phyloP scores from a whole-genome alignment of 208 protist species.

The Tritrichomonas foetus region DNA sequence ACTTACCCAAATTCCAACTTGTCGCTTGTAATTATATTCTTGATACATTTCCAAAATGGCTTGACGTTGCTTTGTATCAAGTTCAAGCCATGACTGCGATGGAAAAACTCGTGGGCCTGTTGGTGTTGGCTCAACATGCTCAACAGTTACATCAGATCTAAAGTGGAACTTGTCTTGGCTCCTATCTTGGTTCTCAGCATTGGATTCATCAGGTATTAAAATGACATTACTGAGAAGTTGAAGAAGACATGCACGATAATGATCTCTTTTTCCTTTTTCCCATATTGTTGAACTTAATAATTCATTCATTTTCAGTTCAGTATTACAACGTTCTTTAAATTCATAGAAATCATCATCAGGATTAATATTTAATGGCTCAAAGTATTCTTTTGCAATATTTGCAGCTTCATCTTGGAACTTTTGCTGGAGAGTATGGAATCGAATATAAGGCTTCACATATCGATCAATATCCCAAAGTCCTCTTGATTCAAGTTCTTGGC shows the following conservation, averaged over 20 bases:
- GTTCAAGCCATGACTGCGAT: background rate
- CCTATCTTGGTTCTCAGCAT: background rate
- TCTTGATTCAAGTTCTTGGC: background rate
- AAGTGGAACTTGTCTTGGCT: background rate
- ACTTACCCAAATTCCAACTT: background rate
- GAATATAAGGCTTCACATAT: background rate
- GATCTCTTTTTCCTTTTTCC: background rate
- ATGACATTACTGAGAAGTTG: background rate
- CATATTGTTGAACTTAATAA: too few species aligned
- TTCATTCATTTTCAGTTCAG: background rate
- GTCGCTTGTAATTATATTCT: background rate
- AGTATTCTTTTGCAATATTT: background rate
- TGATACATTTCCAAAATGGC: background rate
- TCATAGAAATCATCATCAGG: background rate
- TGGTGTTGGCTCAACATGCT: background rate
- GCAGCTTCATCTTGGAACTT: background rate
- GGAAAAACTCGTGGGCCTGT: background rate
- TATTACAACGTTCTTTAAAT: background rate
- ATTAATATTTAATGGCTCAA: background rate
- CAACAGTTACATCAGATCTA: background rate
- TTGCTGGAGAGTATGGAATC: background rate
- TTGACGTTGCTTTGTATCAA: background rate
- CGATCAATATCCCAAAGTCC: background rate
- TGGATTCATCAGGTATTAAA: too few species aligned
- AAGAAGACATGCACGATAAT: background rate